These are phyloP conservation scores for Hypericum androsaemum DNA, from an alignment of 345 rosid species.

Conservation along the genomic window DNA sequence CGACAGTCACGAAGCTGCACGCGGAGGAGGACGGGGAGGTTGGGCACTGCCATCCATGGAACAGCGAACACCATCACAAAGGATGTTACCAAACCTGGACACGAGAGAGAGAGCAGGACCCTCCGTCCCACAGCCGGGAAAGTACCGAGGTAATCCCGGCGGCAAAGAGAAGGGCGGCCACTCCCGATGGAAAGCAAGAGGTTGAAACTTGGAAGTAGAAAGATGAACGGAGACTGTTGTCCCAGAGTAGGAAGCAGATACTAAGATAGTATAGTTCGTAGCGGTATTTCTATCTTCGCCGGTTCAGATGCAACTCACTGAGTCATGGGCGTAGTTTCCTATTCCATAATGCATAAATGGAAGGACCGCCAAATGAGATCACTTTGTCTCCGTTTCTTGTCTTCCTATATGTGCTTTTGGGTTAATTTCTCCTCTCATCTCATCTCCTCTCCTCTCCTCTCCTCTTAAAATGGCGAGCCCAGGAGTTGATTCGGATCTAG, in stretches of 20 bases:
- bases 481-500: too few relatives aligned
- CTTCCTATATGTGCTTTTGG: too few relatives aligned
- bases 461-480: too few relatives aligned
- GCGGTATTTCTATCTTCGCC: background rate
- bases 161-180: conserved; percentile 10
- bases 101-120: conserved; percentile 7
- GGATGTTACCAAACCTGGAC: conserved; percentile 4
- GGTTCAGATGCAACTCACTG: too few relatives aligned
- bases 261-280: background rate
- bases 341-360: too few relatives aligned
- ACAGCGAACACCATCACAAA: conserved; percentile 9
- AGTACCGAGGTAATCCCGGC: conserved; percentile 15
- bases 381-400: too few relatives aligned
- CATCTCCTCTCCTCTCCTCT: too few relatives aligned
- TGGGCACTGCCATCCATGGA: conserved; percentile 33
- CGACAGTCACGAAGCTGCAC: conserved; percentile 17
- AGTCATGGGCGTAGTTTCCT: too few relatives aligned
- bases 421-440: too few relatives aligned
- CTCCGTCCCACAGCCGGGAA: conserved; percentile 11
- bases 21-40: conserved; percentile 18
- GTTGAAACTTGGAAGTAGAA: conserved; percentile 7
- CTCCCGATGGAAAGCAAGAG: conserved; percentile 8
- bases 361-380: too few relatives aligned
- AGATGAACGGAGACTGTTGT: background rate
- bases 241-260: background rate